Conservation (phyloP, 495 filamentous ascomycete species). For the Aspergillus incahuasiensis region DNA sequence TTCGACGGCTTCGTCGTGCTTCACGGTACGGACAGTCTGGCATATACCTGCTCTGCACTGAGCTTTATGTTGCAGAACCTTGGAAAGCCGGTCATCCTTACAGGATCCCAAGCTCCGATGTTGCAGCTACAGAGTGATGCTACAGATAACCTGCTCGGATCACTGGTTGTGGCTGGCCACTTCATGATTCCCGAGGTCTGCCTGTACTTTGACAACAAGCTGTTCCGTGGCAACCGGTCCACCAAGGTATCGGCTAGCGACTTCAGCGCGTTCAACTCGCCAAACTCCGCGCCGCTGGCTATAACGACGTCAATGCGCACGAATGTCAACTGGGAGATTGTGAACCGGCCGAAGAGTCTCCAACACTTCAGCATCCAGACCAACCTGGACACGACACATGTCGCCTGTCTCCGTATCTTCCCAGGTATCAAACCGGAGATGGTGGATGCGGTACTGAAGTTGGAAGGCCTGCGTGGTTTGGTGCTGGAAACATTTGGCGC, state of each 20-base stretch:
- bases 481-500: constrained; percentile 94
- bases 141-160: constrained; percentile 90
- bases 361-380: constrained; percentile 72
- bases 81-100: constrained; percentile 87
- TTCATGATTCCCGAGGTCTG: constrained; percentile 97
- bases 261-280: constrained; percentile 82
- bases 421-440: constrained; percentile 93
- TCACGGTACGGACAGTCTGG: constrained; percentile 93
- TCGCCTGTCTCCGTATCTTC: constrained; percentile 91
- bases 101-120: constrained; percentile 90
- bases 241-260: constrained; percentile 86
- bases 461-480: constrained; percentile 76
- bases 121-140: constrained; percentile 90
- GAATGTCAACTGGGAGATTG: constrained; percentile 77
- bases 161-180: constrained; percentile 89
- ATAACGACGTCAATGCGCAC: constrained; percentile 74
- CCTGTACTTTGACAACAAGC: constrained; percentile 88
- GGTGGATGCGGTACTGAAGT: constrained; percentile 78
- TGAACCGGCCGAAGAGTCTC: constrained; percentile 69
- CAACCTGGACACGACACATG: constrained; percentile 78
- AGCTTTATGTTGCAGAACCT: constrained; percentile 93
- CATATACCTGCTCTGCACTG: constrained; percentile 87
- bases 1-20: constrained; percentile 95
- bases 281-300: constrained; percentile 77
- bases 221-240: constrained; percentile 87